phyloP scores from a whole-genome alignment of 495 filamentous ascomycete species.

The Penicillium pulvis region DNA sequence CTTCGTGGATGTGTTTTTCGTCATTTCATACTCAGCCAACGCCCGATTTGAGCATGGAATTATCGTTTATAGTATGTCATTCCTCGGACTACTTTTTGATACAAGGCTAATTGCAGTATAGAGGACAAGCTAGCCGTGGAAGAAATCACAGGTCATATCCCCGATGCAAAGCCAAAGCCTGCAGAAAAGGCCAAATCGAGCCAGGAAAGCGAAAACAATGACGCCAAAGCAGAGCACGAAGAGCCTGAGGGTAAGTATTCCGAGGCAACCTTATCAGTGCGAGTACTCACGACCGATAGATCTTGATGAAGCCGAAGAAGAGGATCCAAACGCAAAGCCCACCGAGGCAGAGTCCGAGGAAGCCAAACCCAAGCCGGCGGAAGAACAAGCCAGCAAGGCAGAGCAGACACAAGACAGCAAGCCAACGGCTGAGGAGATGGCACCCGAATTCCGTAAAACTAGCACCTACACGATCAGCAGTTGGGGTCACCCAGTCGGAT shows the following conservation, averaged over 20 bases:
- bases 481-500: conserved; percentile 14
- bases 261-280: background rate
- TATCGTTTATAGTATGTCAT: conserved; percentile 21
- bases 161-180: background rate
- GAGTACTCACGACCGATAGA: background rate
- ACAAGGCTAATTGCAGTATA: background rate
- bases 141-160: conserved; percentile 1
- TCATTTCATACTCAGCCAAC: conserved; percentile 25
- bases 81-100: background rate
- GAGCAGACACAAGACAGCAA: background rate
- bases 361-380: conserved; percentile 2
- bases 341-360: background rate
- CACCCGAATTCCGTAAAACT: conserved; percentile 8
- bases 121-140: conserved; percentile 16
- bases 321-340: conserved; percentile 1
- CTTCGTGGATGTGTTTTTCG: conserved; percentile 23
- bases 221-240: background rate
- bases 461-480: conserved; percentile 10
- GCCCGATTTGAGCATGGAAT: conserved; percentile 21
- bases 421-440: background rate
- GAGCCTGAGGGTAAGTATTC: background rate
- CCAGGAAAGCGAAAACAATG: background rate
- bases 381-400: background rate
- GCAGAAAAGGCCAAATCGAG: background rate
- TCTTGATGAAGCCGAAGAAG: conserved; percentile 7